Evolutionary conservation across 305 asterid species (phyloP), one percentile per base, ranked within the genome.

Genomic region (Andrographis paniculata): DNA sequence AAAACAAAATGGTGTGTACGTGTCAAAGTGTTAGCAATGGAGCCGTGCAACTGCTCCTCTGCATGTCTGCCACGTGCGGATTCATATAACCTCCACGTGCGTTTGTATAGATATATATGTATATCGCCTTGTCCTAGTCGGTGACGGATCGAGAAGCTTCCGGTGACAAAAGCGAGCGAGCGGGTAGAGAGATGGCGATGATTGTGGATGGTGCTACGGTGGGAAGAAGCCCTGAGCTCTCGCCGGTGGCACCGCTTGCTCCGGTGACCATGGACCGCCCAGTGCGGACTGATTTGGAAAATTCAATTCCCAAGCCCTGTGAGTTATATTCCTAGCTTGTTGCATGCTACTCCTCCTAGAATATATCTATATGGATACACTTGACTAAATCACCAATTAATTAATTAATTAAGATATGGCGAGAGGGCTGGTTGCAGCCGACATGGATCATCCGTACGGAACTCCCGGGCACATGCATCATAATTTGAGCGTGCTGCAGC

Each of bases 301-400:
- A 72, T 22, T 63, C 65, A 9, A 73, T 88, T 15, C 94, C 93
- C 0, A 84, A 84, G 58, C 97, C 97, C 13, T 82, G 97, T 88
- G 61, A 63, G 76, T 62, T 42, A 1, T n/a, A n/a, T n/a, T n/a
- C n/a, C n/a, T n/a, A n/a, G n/a, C n/a, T n/a, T n/a, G n/a, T n/a
- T n/a, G n/a, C n/a, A n/a, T n/a, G n/a, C n/a, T n/a, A n/a, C n/a
- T n/a, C n/a, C n/a, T n/a, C n/a, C n/a, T n/a, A n/a, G n/a, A n/a
- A n/a, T n/a, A n/a, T n/a, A n/a, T n/a, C n/a, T n/a, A n/a, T n/a
- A n/a, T n/a, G n/a, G n/a, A n/a, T n/a, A n/a, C n/a, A n/a, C n/a
- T n/a, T n/a, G n/a, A n/a, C n/a, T n/a, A n/a, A n/a, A n/a, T n/a
- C n/a, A n/a, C n/a, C n/a, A n/a, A n/a, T 3, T 3, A 24, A 3